Evolutionary conservation across 2,329 filamentous ascomycete genomes (phyloP), one percentile per base, ranked within the genome.

Genomic region (Scolecobasidium constrictum): DNA sequence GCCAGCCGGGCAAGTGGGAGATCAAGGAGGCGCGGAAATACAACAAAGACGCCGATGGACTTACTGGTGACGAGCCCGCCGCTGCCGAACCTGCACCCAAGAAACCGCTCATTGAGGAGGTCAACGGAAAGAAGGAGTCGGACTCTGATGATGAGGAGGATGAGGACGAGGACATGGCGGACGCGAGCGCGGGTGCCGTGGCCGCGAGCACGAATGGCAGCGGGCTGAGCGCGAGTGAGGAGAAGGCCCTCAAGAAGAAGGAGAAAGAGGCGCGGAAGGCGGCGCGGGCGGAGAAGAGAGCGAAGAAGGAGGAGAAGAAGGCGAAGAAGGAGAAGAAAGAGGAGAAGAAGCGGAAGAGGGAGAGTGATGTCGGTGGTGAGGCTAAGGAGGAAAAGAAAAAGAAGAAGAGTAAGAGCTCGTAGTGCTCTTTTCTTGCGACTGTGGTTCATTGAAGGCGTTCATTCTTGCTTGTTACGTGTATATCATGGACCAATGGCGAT

Each of bases 1-100:
- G 73, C 20, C 68, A 74, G 52, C 76, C 80, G 45, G 78, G 80
- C 54, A 94, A 94, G 66, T 93, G 86, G 74, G 84, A 88, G 49
- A 73, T 98, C 56, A 94, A 93, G 68, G 86, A 95, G 63, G 83
- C 84, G 9, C 77, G 86, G 59, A 92, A 90, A 65, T 98, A 98
- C 73, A 96, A 96, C 63, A 74, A 78, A 38, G 88, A 96, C 58
- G 92, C 86, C 42, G 92, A 98, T 63, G 90, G 87, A 49, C 68
- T 95, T 40, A 71, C 71, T 47, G 77, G 76, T 38, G 76, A 85
- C 53, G 81, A 82, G 52, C 72, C 75, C 12, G 73, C 80, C 31
- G 72, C 69, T 12, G 66, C 67, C 20, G 57, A 60, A 50, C 64
- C 5, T 3, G 23, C 43, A 23, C 58, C 38, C 49, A 73, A 67